These are phyloP conservation scores for Exophiala calicioides DNA, from an alignment of 2,329 filamentous ascomycete species.

Conservation along the genomic window DNA sequence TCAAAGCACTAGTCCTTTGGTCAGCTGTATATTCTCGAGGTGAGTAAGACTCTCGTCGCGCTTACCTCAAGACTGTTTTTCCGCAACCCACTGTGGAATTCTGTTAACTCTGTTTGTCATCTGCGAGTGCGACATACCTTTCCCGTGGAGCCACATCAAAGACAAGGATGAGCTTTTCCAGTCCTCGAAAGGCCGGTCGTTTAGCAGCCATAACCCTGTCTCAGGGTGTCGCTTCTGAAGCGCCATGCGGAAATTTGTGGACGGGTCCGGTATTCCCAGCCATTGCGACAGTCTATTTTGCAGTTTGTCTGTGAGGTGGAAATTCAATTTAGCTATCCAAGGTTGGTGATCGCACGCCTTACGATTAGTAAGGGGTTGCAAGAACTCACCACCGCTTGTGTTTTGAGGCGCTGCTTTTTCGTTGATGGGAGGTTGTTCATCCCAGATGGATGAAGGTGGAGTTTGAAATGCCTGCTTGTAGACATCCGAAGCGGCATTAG, in stretches of 20 bases:
- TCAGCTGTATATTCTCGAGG: not conserved
- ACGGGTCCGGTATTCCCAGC: slow-evolving; percentile 18
- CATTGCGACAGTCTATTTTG: slow-evolving; percentile 4
- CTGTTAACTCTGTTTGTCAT: slow-evolving; percentile 1
- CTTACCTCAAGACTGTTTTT: slow-evolving; percentile 20
- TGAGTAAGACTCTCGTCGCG: not conserved
- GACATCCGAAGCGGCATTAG: no score
- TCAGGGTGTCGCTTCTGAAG: slow-evolving; percentile 7
- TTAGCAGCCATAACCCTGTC: slow-evolving; percentile 18
- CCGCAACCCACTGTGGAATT: slow-evolving; percentile 13
- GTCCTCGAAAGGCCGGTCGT: slow-evolving; percentile 7
- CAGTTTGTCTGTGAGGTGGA: not conserved
- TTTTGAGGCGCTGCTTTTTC: no score
- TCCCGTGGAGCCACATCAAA: slow-evolving; percentile 21
- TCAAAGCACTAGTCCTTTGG: not conserved
- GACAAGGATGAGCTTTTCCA: slow-evolving; percentile 13
- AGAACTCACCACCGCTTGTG: no score
- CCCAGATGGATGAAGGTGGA: no score
- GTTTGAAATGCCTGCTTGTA: no score
- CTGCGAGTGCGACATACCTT: slow-evolving; percentile 5
- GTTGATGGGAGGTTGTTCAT: no score
- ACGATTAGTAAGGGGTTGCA: not conserved
- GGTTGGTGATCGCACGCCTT: not conserved
- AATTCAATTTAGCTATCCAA: not conserved
- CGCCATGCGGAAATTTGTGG: slow-evolving; percentile 18